phyloP scores from a whole-genome alignment of 805 yeast species.

The Candida rishiriensis region DNA sequence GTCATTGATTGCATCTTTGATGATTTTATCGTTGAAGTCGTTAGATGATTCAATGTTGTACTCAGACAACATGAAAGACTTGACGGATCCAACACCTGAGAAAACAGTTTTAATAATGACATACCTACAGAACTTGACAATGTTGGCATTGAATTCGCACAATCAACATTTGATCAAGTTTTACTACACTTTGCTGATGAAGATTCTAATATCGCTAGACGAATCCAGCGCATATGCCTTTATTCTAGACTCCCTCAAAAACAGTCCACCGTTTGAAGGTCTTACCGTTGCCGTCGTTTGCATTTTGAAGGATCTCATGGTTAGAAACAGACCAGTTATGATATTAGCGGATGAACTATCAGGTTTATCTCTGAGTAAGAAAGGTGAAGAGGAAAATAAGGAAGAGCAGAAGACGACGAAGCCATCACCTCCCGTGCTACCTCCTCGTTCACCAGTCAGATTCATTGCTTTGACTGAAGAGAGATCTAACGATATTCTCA shows the following conservation, averaged over 20 bases:
- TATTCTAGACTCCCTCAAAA: slow-evolving; percentile 55
- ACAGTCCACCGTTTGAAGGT: slow-evolving; percentile 58
- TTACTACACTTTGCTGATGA: slow-evolving; percentile 58
- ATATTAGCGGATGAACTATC: slow-evolving; percentile 8
- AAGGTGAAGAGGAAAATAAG: too few species aligned
- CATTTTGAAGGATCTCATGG: slow-evolving; percentile 63
- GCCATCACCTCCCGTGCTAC: slow-evolving; percentile 30
- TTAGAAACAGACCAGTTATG: slow-evolving; percentile 27
- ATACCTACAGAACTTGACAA: slow-evolving; percentile 22
- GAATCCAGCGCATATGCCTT: slow-evolving; percentile 57
- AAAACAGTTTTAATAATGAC: slow-evolving; percentile 14
- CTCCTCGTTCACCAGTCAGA: slow-evolving; percentile 32
- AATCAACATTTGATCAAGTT: slow-evolving; percentile 25
- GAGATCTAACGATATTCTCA: slow-evolving; percentile 39
- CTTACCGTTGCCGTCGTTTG: slow-evolving; percentile 58
- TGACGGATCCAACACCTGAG: slow-evolving; percentile 1
- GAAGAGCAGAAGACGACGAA: neutral
- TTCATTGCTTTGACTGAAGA: slow-evolving; percentile 40
- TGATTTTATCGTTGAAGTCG: slow-evolving; percentile 17
- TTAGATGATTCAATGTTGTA: slow-evolving; percentile 8
- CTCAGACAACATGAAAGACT: neutral
- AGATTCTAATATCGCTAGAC: slow-evolving; percentile 53
- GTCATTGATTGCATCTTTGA: slow-evolving; percentile 13
- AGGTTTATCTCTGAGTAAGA: neutral
- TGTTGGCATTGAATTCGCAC: slow-evolving; percentile 13